These are phyloP conservation scores for Mediolabrus comicus DNA, from an alignment of 108 stramenopile species.

Conservation along the genomic window DNA sequence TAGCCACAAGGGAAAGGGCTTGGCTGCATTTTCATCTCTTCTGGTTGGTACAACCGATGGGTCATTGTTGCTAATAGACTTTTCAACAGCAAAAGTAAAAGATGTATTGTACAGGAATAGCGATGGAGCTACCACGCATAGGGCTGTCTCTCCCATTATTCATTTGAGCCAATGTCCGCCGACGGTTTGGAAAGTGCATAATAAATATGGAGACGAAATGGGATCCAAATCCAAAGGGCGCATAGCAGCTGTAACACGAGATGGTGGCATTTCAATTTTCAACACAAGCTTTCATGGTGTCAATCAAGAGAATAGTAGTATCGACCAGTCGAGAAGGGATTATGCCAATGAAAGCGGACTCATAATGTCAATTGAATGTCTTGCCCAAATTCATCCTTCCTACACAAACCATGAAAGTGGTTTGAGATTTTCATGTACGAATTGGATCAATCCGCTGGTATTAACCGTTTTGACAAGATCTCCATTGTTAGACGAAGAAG, in stretches of 20 bases:
- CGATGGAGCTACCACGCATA: background rate
- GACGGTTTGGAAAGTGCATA: slow-evolving; percentile 34
- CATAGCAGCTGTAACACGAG: slow-evolving; percentile 16
- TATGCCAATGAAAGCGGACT: background rate
- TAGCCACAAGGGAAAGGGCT: slow-evolving; percentile 17
- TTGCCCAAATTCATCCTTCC: slow-evolving; percentile 4
- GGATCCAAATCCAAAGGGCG: slow-evolving; percentile 36
- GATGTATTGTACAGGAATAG: background rate
- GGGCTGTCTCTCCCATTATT: slow-evolving; percentile 6
- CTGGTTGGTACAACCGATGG: slow-evolving; percentile 37
- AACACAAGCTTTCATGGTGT: slow-evolving; percentile 7
- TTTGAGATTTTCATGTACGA: slow-evolving; percentile 27
- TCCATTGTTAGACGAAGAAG: slow-evolving; percentile 14
- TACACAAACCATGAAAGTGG: background rate
- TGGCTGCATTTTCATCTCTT: slow-evolving; percentile 15
- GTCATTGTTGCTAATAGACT: slow-evolving; percentile 27
- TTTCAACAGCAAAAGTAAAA: slow-evolving; percentile 21
- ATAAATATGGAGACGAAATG: slow-evolving; percentile 42
- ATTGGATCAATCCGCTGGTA: slow-evolving; percentile 27
- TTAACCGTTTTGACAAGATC: slow-evolving; percentile 35
- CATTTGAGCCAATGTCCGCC: slow-evolving; percentile 35
- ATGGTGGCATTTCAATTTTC: slow-evolving; percentile 35
- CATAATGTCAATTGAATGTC: background rate
- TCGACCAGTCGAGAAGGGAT: background rate
- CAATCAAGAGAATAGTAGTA: background rate